Percentiles rank a stretch among this genome's conserved stretches.
These are phyloP conservation scores for Penicillium waksmanii DNA, from an alignment of 495 filamentous ascomycete genomes.

Conservation along the genomic window DNA sequence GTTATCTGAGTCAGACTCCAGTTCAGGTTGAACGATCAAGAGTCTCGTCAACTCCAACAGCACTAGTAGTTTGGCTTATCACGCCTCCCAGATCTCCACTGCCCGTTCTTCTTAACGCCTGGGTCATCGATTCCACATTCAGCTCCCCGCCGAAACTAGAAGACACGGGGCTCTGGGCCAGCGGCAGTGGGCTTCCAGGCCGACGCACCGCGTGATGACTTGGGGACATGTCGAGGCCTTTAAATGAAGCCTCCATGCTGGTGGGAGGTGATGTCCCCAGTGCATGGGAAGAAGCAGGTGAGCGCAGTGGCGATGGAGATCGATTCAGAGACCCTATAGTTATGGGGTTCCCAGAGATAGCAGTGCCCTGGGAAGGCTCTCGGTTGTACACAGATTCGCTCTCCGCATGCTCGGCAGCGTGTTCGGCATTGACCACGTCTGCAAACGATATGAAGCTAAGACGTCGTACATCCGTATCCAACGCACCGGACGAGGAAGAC, in stretches of 20 bases:
- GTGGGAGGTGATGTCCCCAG: constrained; percentile 66
- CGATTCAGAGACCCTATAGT: constrained; percentile 58
- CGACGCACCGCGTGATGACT: constrained; percentile 35
- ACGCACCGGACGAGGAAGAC: constrained; percentile 48
- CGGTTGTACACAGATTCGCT: constrained; percentile 36
- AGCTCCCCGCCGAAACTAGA: constrained; percentile 65
- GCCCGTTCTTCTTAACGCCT: constrained; percentile 71
- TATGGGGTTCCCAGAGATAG: constrained; percentile 41
- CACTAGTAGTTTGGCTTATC: constrained; percentile 64
- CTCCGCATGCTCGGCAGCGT: constrained; percentile 74
- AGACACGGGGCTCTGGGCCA: constrained; percentile 50
- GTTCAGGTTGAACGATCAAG: constrained; percentile 34
- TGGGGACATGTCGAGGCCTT: constrained; percentile 67
- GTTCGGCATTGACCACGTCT: constrained; percentile 90
- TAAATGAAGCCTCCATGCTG: constrained; percentile 67
- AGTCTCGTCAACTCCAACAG: constrained; percentile 47
- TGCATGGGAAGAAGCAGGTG: constrained; percentile 67
- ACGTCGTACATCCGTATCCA: constrained; percentile 79
- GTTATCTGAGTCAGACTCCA: too few species aligned
- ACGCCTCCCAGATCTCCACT: constrained; percentile 75
- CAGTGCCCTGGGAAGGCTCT: constrained; percentile 60
- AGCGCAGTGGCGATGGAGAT: constrained; percentile 73
- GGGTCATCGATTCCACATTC: constrained; percentile 87
- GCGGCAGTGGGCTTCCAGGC: constrained; percentile 29
- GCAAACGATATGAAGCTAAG: constrained; percentile 94